Evolutionary conservation across 805 yeast genomes (phyloP), one percentile per base, ranked within the genome.

Genomic region (Ogataea nonfermentans): DNA sequence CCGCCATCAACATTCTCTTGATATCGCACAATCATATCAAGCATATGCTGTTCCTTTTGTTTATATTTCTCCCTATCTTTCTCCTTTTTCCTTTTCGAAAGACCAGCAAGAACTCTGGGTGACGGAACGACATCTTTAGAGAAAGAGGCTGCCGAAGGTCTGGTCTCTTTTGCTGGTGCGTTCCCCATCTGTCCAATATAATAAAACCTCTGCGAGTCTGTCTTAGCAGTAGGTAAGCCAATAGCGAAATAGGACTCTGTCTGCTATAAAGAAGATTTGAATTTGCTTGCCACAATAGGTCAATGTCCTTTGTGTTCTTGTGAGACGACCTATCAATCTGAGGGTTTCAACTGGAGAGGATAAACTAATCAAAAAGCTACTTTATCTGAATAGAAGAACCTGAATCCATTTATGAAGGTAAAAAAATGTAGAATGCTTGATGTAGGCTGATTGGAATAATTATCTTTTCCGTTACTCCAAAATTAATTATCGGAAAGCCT

Each of bases 1-100:
- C 99, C 99, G 13, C 99, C 99, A 63, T 93, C 98, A 11, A 91
- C 95, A 47, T 69, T 77, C 55, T 87, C 95, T 27, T 69, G 69
- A 52, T 62, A 74, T 45, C 73, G 67, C 2, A 84, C 87, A 15
- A 84, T 65, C 38, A 84, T 64, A 16, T 78, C 73, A 46, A 65
- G 51, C 38, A 75, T 76, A 51, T 79, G 87, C 12, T 63, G 61
- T 45, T 79, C 84, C 40, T 72, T 72, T 35, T 59, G 58, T 35
- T 56, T 58, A 43, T 74, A 81, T 53, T 74, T 77, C 26, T 84
- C 90, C 33, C 66, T 74, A n/a, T 72, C 71, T 23, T 61, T 59
- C 32, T 63, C 68, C 42, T 58, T 63, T 49, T 64, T 73, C 40
- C 53, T 55, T 31, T 51, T 50, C 4, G 52, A 40, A 11, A 46